Evolutionary conservation across 345 rosid species (phyloP).

Genomic region (Rhodamnia rubescens): DNA sequence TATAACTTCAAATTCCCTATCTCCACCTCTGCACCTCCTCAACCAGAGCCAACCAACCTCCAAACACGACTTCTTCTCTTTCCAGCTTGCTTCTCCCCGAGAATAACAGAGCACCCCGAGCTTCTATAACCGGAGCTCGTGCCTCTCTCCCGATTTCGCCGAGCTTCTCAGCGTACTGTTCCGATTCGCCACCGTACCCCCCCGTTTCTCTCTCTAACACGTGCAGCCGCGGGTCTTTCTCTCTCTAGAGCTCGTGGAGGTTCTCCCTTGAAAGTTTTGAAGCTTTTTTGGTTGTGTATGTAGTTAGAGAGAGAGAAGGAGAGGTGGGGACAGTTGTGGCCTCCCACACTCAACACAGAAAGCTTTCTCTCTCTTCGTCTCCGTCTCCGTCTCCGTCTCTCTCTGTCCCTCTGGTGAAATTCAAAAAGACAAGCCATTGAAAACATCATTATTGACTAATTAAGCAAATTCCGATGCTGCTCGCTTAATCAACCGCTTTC

Average conservation of each 20-base stretch:
- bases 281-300: conserved; percentile 7
- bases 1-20: background rate
- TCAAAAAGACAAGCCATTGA: background rate
- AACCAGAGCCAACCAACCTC: background rate
- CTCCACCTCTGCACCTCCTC: background rate
- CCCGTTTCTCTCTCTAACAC: background rate
- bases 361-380: background rate
- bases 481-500: background rate
- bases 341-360: background rate
- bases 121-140: background rate
- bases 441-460: conserved; percentile 2
- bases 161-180: background rate
- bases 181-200: background rate
- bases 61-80: background rate
- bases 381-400: background rate
- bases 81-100: background rate
- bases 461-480: background rate
- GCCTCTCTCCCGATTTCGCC: background rate
- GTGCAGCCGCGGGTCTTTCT: background rate
- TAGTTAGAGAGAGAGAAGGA: conserved; percentile 11
- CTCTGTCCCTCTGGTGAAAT: background rate
- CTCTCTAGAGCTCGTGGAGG: background rate
- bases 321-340: conserved; percentile 5
- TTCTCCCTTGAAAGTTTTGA: background rate
- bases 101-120: background rate